phyloP scores from a whole-genome alignment of 106 monocot genomes.

The Dioscorea zingiberensis region DNA sequence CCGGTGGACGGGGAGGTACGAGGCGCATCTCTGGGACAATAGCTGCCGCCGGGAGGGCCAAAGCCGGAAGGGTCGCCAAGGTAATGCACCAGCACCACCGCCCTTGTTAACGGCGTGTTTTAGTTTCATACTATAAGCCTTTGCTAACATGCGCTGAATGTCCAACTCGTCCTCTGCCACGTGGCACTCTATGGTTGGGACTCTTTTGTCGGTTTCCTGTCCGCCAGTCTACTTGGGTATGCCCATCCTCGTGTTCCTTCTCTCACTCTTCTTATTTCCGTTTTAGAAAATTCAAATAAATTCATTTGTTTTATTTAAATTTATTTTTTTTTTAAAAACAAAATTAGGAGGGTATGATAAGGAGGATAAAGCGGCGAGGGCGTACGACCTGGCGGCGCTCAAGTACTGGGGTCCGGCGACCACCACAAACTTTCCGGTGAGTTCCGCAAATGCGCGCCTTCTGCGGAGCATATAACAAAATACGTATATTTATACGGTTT shows the following conservation, averaged over 20 bases:
- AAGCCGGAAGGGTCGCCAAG: constrained; percentile 95
- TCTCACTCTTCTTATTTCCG: not conserved
- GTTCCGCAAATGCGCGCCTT: not conserved
- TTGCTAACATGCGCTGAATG: constrained; percentile 9
- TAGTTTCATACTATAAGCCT: not conserved
- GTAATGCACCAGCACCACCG: constrained; percentile 9
- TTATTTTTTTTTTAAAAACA: not conserved
- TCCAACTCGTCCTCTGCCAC: not conserved
- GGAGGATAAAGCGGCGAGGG: constrained; percentile 97
- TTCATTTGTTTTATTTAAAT: no score
- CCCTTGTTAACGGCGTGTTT: not conserved
- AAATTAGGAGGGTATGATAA: constrained; percentile 97
- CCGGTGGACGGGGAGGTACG: constrained; percentile 95
- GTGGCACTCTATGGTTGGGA: not conserved
- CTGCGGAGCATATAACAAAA: no score
- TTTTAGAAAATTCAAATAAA: not conserved
- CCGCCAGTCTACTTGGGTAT: constrained; percentile 53
- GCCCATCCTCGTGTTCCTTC: constrained; percentile 2
- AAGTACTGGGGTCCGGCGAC: constrained; percentile 98
- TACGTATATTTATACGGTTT: not conserved
- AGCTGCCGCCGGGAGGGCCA: constrained; percentile 94
- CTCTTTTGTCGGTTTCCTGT: not conserved
- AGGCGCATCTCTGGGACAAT: constrained; percentile 98
- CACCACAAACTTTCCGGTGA: constrained; percentile 90
- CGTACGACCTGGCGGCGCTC: constrained; percentile 91